Evolutionary conservation across 2,329 filamentous ascomycete genomes (phyloP).

Genomic region (Penicillium occitanis): DNA sequence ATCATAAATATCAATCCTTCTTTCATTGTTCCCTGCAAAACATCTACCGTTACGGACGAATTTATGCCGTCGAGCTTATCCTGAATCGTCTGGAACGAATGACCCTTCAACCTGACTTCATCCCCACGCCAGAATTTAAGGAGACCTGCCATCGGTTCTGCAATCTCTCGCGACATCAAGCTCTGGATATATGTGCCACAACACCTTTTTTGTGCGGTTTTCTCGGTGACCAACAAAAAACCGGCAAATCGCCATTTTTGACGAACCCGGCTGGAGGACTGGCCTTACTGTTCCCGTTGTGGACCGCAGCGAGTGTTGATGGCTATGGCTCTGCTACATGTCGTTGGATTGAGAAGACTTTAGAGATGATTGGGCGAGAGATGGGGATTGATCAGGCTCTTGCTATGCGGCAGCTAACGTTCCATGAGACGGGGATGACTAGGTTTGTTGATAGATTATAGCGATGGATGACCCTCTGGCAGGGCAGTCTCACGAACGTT

Average conservation of each 20-base stretch:
- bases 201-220: conserved; percentile 38
- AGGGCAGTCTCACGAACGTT: neutral
- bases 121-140: conserved; percentile 32
- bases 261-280: conserved; percentile 36
- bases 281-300: conserved; percentile 41
- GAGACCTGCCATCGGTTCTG: conserved; percentile 33
- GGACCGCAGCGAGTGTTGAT: conserved; percentile 37
- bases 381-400: conserved; percentile 43
- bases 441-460: conserved; percentile 9
- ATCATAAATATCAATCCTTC: conserved; percentile 57
- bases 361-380: conserved; percentile 35
- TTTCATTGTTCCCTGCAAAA: conserved; percentile 59
- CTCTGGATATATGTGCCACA: conserved; percentile 39
- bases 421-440: conserved; percentile 7
- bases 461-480: neutral
- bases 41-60: conserved; percentile 60
- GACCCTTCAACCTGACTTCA: conserved; percentile 25
- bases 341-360: conserved; percentile 34
- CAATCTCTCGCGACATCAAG: conserved; percentile 30
- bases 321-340: conserved; percentile 29
- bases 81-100: conserved; percentile 32
- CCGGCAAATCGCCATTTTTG: conserved; percentile 23
- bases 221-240: conserved; percentile 22
- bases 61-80: conserved; percentile 55
- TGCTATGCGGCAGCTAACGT: conserved; percentile 36